A percentile compares a stretch with the other conserved stretches of the same genome.
phyloP scores from a whole-genome alignment of 345 rosid species.

The Erucastrum elatum region DNA sequence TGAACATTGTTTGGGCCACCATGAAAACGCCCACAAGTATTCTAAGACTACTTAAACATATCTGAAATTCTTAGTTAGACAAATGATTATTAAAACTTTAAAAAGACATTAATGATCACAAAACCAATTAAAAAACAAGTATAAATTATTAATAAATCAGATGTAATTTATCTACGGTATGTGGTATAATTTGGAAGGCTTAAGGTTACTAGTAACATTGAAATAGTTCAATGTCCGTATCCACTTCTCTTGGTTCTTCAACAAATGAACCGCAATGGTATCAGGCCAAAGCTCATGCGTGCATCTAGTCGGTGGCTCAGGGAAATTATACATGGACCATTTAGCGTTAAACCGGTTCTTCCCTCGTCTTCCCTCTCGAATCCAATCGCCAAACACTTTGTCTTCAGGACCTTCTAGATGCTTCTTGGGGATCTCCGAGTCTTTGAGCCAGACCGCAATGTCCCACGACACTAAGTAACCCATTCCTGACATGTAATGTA shows the following conservation, averaged over 20 bases:
- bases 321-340: conserved; percentile 87
- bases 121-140: background rate
- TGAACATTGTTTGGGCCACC: conserved; percentile 3
- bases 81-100: conserved; percentile 2
- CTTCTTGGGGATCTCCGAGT: conserved; percentile 67
- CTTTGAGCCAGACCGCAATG: conserved; percentile 76
- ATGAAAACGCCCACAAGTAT: conserved; percentile 5
- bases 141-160: background rate
- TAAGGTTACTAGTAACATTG: conserved; percentile 65
- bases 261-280: conserved; percentile 69
- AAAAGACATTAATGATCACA: conserved; percentile 5
- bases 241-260: conserved; percentile 87
- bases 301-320: conserved; percentile 59
- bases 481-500: conserved; percentile 92
- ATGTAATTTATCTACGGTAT: conserved; percentile 38
- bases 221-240: conserved; percentile 62
- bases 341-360: conserved; percentile 72
- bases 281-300: conserved; percentile 82
- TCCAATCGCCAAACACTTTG: conserved; percentile 70
- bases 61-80: conserved; percentile 3
- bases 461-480: conserved; percentile 89
- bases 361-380: conserved; percentile 61
- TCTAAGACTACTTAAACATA: background rate
- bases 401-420: conserved; percentile 79
- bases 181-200: conserved; percentile 86